Conservation (phyloP, 257 asterid genomes). For the Solanum habrochaites region DNA sequence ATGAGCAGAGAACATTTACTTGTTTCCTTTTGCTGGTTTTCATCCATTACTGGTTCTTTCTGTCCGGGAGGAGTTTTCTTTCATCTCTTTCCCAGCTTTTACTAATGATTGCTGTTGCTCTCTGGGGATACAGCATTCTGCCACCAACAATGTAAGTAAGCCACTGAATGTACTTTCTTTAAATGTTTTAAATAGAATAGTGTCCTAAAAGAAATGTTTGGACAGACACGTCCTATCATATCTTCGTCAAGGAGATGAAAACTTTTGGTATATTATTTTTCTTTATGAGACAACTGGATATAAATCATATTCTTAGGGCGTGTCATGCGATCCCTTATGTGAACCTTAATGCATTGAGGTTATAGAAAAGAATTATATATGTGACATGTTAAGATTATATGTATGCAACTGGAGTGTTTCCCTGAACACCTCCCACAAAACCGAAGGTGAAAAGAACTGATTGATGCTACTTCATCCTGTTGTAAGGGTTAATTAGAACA, state of each 20-base stretch:
- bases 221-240: background rate
- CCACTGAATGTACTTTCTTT: background rate
- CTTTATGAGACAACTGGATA: background rate
- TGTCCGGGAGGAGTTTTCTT: constrained; percentile 61
- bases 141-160: constrained; percentile 57
- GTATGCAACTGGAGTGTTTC: background rate
- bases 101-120: constrained; percentile 41
- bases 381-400: background rate
- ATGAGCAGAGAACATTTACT: constrained; percentile 62
- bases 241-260: background rate
- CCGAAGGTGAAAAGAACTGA: background rate
- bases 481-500: background rate
- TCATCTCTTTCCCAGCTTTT: constrained; percentile 66
- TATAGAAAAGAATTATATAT: background rate
- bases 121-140: constrained; percentile 46
- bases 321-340: background rate
- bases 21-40: constrained; percentile 46
- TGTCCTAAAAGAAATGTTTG: background rate
- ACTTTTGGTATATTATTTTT: background rate
- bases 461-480: background rate
- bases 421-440: background rate
- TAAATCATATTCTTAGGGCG: background rate
- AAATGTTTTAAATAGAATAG: background rate
- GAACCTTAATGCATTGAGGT: background rate
- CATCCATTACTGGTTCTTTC: constrained; percentile 77